phyloP scores from a whole-genome alignment of 768 basidiomycete genomes.

The Cystobasidium ongulense region DNA sequence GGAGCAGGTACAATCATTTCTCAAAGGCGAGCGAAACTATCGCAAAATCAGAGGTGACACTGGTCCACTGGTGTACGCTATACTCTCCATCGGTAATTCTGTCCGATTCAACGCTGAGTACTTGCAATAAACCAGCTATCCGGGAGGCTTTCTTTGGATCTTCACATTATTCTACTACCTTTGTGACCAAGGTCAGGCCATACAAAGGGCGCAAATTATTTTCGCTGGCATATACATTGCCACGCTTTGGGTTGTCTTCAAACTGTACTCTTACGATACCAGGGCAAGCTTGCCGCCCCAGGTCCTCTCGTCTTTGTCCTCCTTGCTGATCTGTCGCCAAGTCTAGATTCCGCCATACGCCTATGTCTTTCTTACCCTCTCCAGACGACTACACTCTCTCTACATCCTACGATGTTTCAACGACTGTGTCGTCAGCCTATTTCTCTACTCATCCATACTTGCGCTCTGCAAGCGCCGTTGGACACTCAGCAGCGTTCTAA shows the following conservation, averaged over 20 bases:
- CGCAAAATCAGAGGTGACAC: constrained; percentile 74
- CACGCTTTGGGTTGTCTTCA: constrained; percentile 59
- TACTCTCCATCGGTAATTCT: neutral
- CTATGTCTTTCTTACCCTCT: constrained; percentile 59
- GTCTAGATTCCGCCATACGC: constrained; percentile 39
- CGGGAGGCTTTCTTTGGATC: constrained; percentile 81
- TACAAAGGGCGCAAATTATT: constrained; percentile 64
- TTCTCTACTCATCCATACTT: constrained; percentile 54
- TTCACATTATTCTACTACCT: constrained; percentile 63
- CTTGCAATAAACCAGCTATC: constrained; percentile 59
- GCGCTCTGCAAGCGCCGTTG: constrained; percentile 55
- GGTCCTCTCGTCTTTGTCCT: no score
- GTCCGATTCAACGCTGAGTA: neutral
- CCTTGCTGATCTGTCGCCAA: neutral
- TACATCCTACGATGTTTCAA: constrained; percentile 88
- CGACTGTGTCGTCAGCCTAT: constrained; percentile 65
- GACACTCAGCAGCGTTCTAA: constrained; percentile 59
- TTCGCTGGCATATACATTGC: constrained; percentile 66
- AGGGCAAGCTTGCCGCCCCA: no score
- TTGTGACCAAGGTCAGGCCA: constrained; percentile 54
- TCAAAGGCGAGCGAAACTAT: constrained; percentile 77
- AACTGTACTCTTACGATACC: constrained; percentile 55
- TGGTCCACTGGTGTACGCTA: constrained; percentile 76
- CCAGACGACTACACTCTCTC: constrained; percentile 90
- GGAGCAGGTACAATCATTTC: constrained; percentile 68